These are phyloP conservation scores for Pilasporangium apinafurcum DNA, from an alignment of 352 stramenopile species.

Conservation along the genomic window DNA sequence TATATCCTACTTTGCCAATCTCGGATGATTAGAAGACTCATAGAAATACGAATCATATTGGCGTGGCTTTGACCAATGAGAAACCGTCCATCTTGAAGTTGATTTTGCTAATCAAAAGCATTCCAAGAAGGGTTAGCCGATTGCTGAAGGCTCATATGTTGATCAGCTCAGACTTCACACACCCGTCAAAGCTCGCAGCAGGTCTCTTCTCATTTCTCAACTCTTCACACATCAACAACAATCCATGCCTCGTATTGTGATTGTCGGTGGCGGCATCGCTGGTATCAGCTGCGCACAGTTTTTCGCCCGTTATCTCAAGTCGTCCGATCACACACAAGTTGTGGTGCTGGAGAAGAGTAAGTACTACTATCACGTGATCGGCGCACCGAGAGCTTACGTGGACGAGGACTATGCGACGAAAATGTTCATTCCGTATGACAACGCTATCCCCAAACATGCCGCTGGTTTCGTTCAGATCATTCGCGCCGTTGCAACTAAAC, in stretches of 20 bases:
- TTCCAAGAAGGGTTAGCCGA: too few species aligned
- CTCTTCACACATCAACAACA: slow-evolving; percentile 6
- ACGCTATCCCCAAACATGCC: slow-evolving; percentile 14
- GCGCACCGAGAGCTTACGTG: slow-evolving; percentile 24
- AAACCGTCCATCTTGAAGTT: too few species aligned
- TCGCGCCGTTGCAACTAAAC: slow-evolving; percentile 12
- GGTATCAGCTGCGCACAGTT: slow-evolving; percentile 26
- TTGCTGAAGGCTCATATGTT: too few species aligned
- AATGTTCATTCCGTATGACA: slow-evolving; percentile 29
- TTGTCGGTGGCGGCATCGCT: slow-evolving; percentile 21
- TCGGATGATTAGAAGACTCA: too few species aligned
- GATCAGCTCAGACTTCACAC: too few species aligned
- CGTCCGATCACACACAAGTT: slow-evolving; percentile 17
- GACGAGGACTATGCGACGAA: slow-evolving; percentile 19
- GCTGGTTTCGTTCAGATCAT: slow-evolving; percentile 13
- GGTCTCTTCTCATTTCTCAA: too few species aligned
- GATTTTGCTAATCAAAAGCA: too few species aligned
- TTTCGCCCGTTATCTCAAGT: slow-evolving; percentile 13
- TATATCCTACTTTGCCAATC: too few species aligned
- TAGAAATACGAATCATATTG: too few species aligned
- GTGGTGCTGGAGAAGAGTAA: slow-evolving; percentile 32
- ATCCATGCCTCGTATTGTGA: slow-evolving; percentile 18
- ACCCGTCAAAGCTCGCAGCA: too few species aligned
- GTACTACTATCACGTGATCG: slow-evolving; percentile 29
- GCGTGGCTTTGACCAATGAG: too few species aligned